Evolutionary conservation across 129 eudicot species (phyloP).

Genomic region (Mikania micrantha): DNA sequence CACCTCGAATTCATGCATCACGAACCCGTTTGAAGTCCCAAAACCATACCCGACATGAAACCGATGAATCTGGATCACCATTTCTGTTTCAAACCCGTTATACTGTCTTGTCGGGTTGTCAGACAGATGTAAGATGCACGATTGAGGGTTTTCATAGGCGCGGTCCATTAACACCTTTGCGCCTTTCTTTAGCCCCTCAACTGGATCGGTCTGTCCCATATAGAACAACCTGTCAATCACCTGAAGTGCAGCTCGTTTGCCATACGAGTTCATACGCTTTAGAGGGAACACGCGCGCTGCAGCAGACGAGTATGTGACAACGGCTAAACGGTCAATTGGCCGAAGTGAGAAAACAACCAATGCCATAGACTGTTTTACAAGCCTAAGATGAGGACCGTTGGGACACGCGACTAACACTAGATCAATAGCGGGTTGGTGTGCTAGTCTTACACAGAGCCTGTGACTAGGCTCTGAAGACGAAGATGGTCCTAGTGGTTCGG

Average conservation of each 20-base stretch:
- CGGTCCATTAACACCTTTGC: conserved; percentile 67
- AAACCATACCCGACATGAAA: conserved; percentile 68
- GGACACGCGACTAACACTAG: conserved; percentile 82
- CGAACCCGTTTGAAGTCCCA: conserved; percentile 55
- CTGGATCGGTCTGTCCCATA: conserved; percentile 71
- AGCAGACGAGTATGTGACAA: conserved; percentile 74
- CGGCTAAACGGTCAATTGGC: conserved; percentile 75
- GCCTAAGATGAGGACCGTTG: conserved; percentile 81
- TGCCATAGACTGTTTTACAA: conserved; percentile 80
- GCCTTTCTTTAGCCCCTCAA: conserved; percentile 81
- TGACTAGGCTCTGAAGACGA: conserved; percentile 24
- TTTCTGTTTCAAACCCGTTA: conserved; percentile 44
- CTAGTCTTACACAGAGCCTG: conserved; percentile 46
- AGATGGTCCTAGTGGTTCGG: conserved; percentile 23
- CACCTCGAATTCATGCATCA: conserved; percentile 79
- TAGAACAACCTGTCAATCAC: conserved; percentile 71
- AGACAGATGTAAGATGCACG: conserved; percentile 66
- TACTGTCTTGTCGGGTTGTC: conserved; percentile 64
- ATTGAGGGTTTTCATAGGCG: conserved; percentile 52
- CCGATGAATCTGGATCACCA: conserved; percentile 50
- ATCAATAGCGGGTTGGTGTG: conserved; percentile 67
- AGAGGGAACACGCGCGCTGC: conserved; percentile 86
- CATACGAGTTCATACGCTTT: conserved; percentile 76
- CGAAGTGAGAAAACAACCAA: conserved; percentile 70
- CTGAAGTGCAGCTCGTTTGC: conserved; percentile 72